Evolutionary conservation across 2,329 filamentous ascomycete genomes (phyloP), one percentile per base, ranked within the genome.

Genomic region (Sporothrix brunneoviolacea): DNA sequence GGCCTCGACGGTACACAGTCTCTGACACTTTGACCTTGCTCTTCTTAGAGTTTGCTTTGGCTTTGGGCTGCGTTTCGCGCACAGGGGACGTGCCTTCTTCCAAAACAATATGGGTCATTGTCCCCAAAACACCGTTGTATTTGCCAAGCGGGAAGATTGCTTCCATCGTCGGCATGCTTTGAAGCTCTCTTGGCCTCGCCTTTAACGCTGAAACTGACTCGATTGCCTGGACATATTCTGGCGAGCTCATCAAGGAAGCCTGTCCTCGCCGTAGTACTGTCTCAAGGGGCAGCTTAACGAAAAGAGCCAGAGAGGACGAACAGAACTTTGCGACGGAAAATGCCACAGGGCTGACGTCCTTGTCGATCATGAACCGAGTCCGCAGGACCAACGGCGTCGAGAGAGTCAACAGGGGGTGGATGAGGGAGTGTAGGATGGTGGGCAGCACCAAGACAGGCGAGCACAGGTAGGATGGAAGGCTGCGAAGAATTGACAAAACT

Each of bases 241-340:
- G 74, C 13, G 75, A 74, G 15, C 76, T 75, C 40, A 88, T 75
- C 1, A 89, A 82, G 2, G 83, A 75, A 53, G 93, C 84, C 67
- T 98, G 93, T 5, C 88, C 91, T 53, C 93, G 82, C 42, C 93
- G 84, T 8, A 97, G 77, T 15, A 95, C 86, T 1, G 91, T 97
- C 68, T 98, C 93, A 4, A 97, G 74, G 0, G 93, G 93, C 12
- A 97, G 80, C 62, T 91, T 91, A 58, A 95, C 68, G 60, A 93
- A 86, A 28, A 97, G 79, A 43, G 95, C 91, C 2, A 82, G 75
- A 1, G 84, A 83, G 3, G 88, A 90, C 13, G 88, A 82, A 58
- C 88, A 74, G 68, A 97, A 95, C 48, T 88, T 88, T 61, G 83
- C 82, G 40, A 95, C 64, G 18, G 85, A 88, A 73, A 94, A 97